A percentile compares a stretch with the other conserved stretches of the same genome.
These are phyloP conservation scores for Draba incana DNA, from an alignment of 345 rosid genomes.

Conservation along the genomic window DNA sequence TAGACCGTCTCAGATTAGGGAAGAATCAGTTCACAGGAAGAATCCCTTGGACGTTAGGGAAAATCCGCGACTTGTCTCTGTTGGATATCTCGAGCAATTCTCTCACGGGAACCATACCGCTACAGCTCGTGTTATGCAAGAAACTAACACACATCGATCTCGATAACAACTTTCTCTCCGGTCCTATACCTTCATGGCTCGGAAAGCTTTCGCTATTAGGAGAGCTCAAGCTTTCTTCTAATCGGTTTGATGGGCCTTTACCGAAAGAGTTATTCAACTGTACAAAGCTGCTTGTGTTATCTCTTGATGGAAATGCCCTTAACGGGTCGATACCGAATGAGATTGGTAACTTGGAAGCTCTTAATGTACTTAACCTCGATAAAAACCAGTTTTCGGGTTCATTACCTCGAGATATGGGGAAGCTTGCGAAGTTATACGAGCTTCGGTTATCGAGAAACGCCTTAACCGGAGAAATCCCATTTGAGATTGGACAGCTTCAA, in stretches of 20 bases:
- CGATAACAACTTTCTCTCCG: constrained; percentile 76
- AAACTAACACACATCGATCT: constrained; percentile 81
- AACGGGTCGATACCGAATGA: constrained; percentile 64
- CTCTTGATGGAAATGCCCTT: constrained; percentile 67
- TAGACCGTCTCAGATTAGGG: constrained; percentile 86
- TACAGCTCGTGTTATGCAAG: constrained; percentile 70
- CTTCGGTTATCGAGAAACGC: constrained; percentile 69
- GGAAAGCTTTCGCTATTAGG: constrained; percentile 68
- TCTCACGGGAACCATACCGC: constrained; percentile 70
- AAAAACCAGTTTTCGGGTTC: constrained; percentile 66
- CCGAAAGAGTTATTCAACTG: constrained; percentile 72
- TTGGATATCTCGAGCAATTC: constrained; percentile 76
- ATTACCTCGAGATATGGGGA: constrained; percentile 67
- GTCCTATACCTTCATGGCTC: constrained; percentile 73
- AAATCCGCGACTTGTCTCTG: constrained; percentile 60
- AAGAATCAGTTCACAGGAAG: constrained; percentile 69
- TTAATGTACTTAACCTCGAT: constrained; percentile 67
- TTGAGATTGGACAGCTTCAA: constrained; percentile 70
- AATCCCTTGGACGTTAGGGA: constrained; percentile 83
- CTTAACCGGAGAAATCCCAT: constrained; percentile 72
- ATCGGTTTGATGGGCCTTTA: constrained; percentile 63
- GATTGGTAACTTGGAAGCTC: constrained; percentile 63
- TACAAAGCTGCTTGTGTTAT: constrained; percentile 66
- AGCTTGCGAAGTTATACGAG: constrained; percentile 70
- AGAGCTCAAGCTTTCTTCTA: constrained; percentile 80